A percentile compares a stretch with the other conserved stretches of the same genome.
Conservation (phyloP, 192 early-diverging fungal genomes). For the Backusella macrospora region DNA sequence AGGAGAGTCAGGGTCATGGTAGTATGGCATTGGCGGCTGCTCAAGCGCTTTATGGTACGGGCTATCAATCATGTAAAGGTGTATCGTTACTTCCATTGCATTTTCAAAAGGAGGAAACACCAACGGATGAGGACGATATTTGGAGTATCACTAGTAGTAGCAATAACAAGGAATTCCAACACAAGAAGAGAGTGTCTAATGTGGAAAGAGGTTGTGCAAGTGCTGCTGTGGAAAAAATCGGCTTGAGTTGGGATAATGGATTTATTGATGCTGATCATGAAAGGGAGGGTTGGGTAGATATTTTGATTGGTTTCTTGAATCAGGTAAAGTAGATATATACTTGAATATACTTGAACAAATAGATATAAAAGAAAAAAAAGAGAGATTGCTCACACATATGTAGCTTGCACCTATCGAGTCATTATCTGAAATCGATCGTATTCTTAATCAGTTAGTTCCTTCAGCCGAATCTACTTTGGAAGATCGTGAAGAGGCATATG, state of each 20-base stretch:
- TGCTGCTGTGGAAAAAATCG: conserved; percentile 44
- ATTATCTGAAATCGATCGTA: conserved; percentile 46
- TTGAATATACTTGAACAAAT: not conserved
- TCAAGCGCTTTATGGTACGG: conserved; percentile 7
- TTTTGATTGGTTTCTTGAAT: conserved; percentile 54
- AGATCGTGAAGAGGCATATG: conserved; percentile 47
- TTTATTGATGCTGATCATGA: conserved; percentile 31
- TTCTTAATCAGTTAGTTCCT: conserved; percentile 49
- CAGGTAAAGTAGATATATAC: conserved; percentile 40
- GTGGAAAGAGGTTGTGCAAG: conserved; percentile 38
- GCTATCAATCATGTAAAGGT: conserved; percentile 6
- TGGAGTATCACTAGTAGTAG: not conserved
- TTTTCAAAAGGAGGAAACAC: not conserved
- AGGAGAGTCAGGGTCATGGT: conserved; percentile 23
- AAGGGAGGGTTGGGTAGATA: conserved; percentile 53
- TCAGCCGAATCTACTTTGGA: conserved; percentile 39
- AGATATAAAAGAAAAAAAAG: not conserved
- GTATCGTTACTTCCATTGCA: not conserved
- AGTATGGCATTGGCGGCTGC: not conserved
- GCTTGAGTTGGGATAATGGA: conserved; percentile 48
- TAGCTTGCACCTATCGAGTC: conserved; percentile 50
- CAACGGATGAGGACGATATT: not conserved
- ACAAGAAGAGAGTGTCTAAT: not conserved
- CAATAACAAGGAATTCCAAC: not conserved
- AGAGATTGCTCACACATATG: not conserved